These are phyloP conservation scores for Wickerhamiella occidentalis DNA, from an alignment of 805 yeast species.

Conservation along the genomic window DNA sequence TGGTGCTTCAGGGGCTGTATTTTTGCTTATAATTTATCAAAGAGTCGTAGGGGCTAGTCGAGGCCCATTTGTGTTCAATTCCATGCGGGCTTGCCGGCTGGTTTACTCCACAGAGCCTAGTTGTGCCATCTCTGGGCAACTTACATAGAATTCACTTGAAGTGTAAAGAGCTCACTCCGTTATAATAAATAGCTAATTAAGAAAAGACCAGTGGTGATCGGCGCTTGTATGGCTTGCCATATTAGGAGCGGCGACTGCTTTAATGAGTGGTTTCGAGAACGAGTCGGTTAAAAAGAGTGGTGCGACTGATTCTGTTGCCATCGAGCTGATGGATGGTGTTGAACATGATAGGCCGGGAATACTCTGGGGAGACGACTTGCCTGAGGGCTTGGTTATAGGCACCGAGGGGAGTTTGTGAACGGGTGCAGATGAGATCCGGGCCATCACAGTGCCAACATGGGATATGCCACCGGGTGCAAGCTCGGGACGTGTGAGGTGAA, in stretches of 20 bases:
- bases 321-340: not conserved
- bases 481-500: constrained; percentile 32
- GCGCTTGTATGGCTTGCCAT: not conserved
- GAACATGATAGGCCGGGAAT: not conserved
- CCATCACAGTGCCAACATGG: not conserved
- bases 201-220: not conserved
- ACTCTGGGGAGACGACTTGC: not conserved
- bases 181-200: not conserved
- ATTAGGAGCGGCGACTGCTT: not conserved
- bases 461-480: constrained; percentile 10
- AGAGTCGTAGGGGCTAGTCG: too few species aligned
- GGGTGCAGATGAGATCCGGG: not conserved
- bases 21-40: too few species aligned
- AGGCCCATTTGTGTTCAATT: too few species aligned
- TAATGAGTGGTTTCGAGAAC: not conserved
- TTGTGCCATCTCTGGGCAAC: too few species aligned
- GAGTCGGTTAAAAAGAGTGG: not conserved
- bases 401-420: not conserved
- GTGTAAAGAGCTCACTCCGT: too few species aligned
- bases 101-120: too few species aligned
- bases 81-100: too few species aligned
- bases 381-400: not conserved
- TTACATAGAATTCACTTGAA: too few species aligned
- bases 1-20: too few species aligned
- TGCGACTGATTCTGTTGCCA: not conserved